Evolutionary conservation across 2,329 filamentous ascomycete species (phyloP), one percentile per base, ranked within the genome.

Genomic region (Calonectria multiphialidica): DNA sequence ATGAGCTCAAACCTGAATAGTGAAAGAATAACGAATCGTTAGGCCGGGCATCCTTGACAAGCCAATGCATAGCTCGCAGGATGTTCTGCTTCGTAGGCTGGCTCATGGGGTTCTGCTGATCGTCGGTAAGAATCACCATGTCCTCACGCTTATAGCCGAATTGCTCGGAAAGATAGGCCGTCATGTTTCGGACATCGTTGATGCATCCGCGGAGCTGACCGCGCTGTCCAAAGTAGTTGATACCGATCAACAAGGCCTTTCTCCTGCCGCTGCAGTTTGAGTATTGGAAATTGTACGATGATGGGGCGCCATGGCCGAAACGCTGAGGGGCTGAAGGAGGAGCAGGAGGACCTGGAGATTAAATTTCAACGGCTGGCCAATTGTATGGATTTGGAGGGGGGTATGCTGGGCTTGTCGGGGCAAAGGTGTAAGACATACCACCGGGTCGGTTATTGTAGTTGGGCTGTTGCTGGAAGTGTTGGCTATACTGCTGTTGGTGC

Each of bases 171-270:
- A 98, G 87, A 82, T 98, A 98, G 62, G 90, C 90, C 25, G 95
- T 98, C 95, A 98, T 98, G 86, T 98, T 98, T 85, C 96, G 94
- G 50, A 98, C 96, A 82, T 98, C 96, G 82, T 98, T 98, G 87
- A 98, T 98, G 81, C 96, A 98, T 55, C 96, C 96, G 70, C 95
- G 90, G 59, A 98, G 88, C 87, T 98, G 94, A 33, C 96, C 96
- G 70, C 94, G 92, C 85, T 98, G 96, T 64, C 94, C 93, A 82
- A 98, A 98, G 85, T 98, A 98, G 86, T 98, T 98, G 87, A 98
- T 98, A 68, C 96, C 96, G 77, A 98, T 96, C 73, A 98, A 85
- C 35, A 98, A 87, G 5, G 96, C 96, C 86, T 98, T 98, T 81
- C 96, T 89, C 79, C 92, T 91, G 55, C 96, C 96, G 6, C 94